A percentile compares a stretch with the other conserved stretches of the same genome.
Conservation (phyloP, 306 rosid species). For the Chamaecrista fasciculata region DNA sequence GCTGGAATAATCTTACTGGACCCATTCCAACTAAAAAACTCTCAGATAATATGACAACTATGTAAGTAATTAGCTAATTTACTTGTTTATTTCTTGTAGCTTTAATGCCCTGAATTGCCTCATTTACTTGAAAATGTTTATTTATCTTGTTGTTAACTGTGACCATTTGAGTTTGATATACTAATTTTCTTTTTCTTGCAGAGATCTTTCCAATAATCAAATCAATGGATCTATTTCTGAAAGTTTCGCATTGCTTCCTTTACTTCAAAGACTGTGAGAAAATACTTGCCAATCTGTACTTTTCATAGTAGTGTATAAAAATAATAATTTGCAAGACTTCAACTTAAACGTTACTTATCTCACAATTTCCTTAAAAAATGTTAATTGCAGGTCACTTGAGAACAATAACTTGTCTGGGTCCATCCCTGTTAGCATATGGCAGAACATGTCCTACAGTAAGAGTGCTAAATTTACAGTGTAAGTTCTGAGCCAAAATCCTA, state of each 20-base stretch:
- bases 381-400: slow-evolving; percentile 50
- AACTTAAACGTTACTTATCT: neutral
- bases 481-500: slow-evolving; percentile 27
- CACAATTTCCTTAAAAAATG: slow-evolving; percentile 5
- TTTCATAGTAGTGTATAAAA: neutral
- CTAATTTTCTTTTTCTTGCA: slow-evolving; percentile 34
- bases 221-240: slow-evolving; percentile 69
- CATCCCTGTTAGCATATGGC: slow-evolving; percentile 51
- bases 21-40: slow-evolving; percentile 54
- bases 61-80: slow-evolving; percentile 48
- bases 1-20: slow-evolving; percentile 71
- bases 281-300: slow-evolving; percentile 21
- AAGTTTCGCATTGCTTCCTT: slow-evolving; percentile 52
- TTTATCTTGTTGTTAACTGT: slow-evolving; percentile 8
- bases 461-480: slow-evolving; percentile 55
- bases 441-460: slow-evolving; percentile 39
- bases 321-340: slow-evolving; percentile 18
- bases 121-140: slow-evolving; percentile 16
- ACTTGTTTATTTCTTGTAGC: neutral
- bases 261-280: slow-evolving; percentile 75
- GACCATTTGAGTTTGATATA: slow-evolving; percentile 15
- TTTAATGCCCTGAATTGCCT: slow-evolving; percentile 13
- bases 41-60: slow-evolving; percentile 61
- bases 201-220: slow-evolving; percentile 60
- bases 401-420: slow-evolving; percentile 55